These are phyloP conservation scores for Xylaria bambusicola DNA, from an alignment of 495 filamentous ascomycete species.

Conservation along the genomic window DNA sequence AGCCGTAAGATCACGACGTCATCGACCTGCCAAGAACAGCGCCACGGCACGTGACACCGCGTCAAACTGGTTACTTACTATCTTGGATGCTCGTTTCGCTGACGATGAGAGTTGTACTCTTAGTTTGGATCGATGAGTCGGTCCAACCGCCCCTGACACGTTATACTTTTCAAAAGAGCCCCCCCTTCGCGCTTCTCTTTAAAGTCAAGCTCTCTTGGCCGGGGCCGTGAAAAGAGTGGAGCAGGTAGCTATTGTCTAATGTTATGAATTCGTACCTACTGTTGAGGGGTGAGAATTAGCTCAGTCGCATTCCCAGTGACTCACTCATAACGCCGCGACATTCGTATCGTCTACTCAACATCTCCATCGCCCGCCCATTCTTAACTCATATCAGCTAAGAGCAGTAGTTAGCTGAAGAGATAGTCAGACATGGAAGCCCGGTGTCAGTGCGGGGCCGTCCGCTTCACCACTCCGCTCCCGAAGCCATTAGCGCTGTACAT, in stretches of 20 bases:
- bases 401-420: no score
- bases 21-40: background rate
- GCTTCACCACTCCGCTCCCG: constrained; percentile 59
- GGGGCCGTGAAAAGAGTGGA: background rate
- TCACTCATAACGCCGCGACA: no score
- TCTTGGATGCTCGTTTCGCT: no score
- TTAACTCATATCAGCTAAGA: no score
- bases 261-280: background rate
- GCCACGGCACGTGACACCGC: constrained; percentile 5
- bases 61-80: constrained; percentile 8
- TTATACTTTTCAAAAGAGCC: no score
- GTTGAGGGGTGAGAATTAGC: background rate
- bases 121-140: no score
- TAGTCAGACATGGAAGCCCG: constrained; percentile 49
- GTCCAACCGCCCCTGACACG: no score
- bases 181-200: background rate
- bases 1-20: background rate
- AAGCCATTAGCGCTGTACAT: constrained; percentile 63
- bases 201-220: background rate
- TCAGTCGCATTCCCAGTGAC: background rate
- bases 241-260: background rate
- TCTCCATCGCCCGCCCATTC: background rate
- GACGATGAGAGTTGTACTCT: background rate
- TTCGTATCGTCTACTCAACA: no score
- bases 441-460: constrained; percentile 64